Conservation (phyloP, 2,329 filamentous ascomycete genomes). For the Aspergillus sp. region DNA sequence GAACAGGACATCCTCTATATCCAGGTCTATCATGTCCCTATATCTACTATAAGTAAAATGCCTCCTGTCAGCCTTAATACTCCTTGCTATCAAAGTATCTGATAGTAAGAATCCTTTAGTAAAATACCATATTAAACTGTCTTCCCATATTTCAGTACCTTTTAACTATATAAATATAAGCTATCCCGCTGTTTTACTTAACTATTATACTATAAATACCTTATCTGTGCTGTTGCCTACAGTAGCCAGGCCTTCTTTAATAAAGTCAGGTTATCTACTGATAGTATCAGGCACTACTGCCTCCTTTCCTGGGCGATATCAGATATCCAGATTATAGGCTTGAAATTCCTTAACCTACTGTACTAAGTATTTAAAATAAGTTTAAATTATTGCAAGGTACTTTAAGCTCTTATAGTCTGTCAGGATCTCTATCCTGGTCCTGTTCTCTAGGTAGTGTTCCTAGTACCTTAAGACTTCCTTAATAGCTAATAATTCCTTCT, state of each 20-base stretch:
- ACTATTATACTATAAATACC: not conserved
- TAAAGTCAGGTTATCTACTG: not conserved
- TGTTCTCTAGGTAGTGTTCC: not conserved
- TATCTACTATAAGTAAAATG: not conserved
- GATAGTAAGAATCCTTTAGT: not conserved
- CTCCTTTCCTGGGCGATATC: not conserved
- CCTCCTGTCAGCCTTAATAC: not conserved
- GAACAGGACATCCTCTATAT: too few species aligned
- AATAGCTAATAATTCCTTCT: too few species aligned
- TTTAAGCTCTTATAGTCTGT: not conserved
- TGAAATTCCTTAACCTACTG: not conserved
- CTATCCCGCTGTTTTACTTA: not conserved
- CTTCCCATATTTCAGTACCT: not conserved
- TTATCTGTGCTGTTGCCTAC: too few species aligned
- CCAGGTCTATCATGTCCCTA: accelerated
- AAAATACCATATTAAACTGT: not conserved
- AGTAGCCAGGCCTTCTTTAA: not conserved
- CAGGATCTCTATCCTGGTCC: not conserved
- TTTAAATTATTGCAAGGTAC: not conserved
- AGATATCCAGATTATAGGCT: not conserved
- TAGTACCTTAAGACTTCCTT: too few species aligned
- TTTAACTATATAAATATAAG: not conserved
- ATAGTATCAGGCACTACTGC: not conserved
- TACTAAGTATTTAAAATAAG: not conserved
- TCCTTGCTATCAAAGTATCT: not conserved